A percentile compares a stretch with the other conserved stretches of the same genome.
These are phyloP conservation scores for Harrya chromipes DNA, from an alignment of 768 basidiomycete genomes.

Conservation along the genomic window DNA sequence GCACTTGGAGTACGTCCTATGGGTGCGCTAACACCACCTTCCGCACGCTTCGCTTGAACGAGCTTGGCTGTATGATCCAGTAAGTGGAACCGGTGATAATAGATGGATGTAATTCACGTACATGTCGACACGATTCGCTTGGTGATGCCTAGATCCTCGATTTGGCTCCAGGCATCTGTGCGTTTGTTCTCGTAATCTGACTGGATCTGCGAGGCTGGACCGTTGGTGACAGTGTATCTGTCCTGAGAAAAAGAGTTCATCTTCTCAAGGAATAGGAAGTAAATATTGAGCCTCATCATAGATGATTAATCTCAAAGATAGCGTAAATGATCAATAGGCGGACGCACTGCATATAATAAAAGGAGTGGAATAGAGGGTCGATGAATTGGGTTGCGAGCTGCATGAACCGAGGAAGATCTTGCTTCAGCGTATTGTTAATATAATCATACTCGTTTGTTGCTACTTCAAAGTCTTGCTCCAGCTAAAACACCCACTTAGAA, in stretches of 20 bases:
- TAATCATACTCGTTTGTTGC: constrained; percentile 93
- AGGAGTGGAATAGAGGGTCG: constrained; percentile 96
- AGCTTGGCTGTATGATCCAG: constrained; percentile 50
- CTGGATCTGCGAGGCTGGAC: constrained; percentile 66
- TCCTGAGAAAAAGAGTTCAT: constrained; percentile 80
- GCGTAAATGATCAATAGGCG: not conserved
- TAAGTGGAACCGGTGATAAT: constrained; percentile 6
- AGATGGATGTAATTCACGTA: constrained; percentile 38
- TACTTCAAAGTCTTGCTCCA: constrained; percentile 94
- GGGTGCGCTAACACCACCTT: constrained; percentile 34
- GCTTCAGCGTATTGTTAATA: constrained; percentile 86
- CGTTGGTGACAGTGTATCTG: constrained; percentile 70
- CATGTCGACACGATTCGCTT: constrained; percentile 86
- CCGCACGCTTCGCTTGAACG: constrained; percentile 53
- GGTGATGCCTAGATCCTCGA: constrained; percentile 78
- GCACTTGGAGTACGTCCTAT: constrained; percentile 29
- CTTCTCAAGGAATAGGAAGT: constrained; percentile 93
- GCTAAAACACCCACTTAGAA: constrained; percentile 38
- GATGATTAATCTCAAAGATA: not conserved
- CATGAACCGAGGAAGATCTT: constrained; percentile 93
- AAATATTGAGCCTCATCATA: constrained; percentile 74
- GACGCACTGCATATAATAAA: constrained; percentile 98
- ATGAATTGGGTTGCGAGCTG: constrained; percentile 84
- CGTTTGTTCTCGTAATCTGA: constrained; percentile 75
- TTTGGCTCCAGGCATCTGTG: constrained; percentile 74